Percentiles rank a stretch among this genome's conserved stretches.
phyloP scores from a whole-genome alignment of 805 yeast genomes.

The Brettanomyces anomalus region DNA sequence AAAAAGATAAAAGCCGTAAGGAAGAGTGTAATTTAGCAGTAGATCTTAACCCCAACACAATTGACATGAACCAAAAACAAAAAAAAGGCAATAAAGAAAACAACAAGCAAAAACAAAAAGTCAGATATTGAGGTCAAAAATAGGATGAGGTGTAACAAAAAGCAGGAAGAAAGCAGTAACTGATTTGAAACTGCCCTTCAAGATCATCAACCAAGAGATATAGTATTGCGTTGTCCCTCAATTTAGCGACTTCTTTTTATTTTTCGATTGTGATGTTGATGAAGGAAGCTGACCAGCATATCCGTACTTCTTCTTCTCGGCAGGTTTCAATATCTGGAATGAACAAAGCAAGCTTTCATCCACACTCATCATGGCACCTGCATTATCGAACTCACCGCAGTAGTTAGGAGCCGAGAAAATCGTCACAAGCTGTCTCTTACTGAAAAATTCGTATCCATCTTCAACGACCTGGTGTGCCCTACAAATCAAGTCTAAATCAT shows the following conservation, averaged over 20 bases:
- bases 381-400: slow-evolving; percentile 98
- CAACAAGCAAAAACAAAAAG: too few relatives aligned
- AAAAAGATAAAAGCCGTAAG: too few relatives aligned
- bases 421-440: slow-evolving; percentile 93
- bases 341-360: slow-evolving; percentile 95
- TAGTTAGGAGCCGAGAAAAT: slow-evolving; percentile 95
- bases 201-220: neutral
- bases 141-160: neutral
- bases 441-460: slow-evolving; percentile 96
- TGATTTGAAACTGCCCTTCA: neutral
- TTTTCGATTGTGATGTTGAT: slow-evolving; percentile 17
- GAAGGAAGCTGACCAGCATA: slow-evolving; percentile 16
- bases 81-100: neutral
- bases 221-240: slow-evolving; percentile 2
- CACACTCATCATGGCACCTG: slow-evolving; percentile 99
- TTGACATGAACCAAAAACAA: neutral
- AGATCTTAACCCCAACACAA: too few relatives aligned
- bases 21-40: too few relatives aligned
- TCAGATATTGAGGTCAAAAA: too few relatives aligned
- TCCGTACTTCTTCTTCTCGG: slow-evolving; percentile 79
- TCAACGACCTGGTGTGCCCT: slow-evolving; percentile 99
- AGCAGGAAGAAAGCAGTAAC: neutral
- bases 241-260: slow-evolving; percentile 21
- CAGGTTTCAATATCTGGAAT: slow-evolving; percentile 94
- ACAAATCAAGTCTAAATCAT: slow-evolving; percentile 96